Evolutionary conservation across 1,139 yeast species (phyloP).

Genomic region (Lodderomyces metapsilosis): DNA sequence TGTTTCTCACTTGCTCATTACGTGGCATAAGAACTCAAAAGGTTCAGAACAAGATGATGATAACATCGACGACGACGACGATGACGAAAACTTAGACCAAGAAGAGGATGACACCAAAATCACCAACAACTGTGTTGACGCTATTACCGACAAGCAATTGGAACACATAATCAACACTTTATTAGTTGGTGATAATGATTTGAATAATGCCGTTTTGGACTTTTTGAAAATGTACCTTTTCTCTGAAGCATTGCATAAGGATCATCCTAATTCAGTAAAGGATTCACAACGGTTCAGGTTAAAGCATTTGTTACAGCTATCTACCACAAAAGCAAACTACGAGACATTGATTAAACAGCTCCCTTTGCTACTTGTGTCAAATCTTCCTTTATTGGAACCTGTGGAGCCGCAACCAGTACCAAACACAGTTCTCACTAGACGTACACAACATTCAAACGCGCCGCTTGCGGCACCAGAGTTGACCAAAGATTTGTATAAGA

Average conservation of each 20-base stretch:
- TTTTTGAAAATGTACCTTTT: constrained; percentile 39
- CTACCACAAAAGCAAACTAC: constrained; percentile 34
- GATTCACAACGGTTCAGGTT: constrained; percentile 37
- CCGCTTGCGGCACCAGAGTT: constrained; percentile 64
- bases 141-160: constrained; percentile 33
- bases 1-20: constrained; percentile 41
- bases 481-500: constrained; percentile 52
- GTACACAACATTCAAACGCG: constrained; percentile 38
- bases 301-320: constrained; percentile 30
- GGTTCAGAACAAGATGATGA: constrained; percentile 15
- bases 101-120: constrained; percentile 20
- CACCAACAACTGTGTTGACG: constrained; percentile 43
- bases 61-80: constrained; percentile 19
- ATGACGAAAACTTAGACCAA: constrained; percentile 33
- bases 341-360: constrained; percentile 53
- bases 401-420: constrained; percentile 17
- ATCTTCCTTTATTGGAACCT: constrained; percentile 26
- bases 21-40: constrained; percentile 21
- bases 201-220: constrained; percentile 32
- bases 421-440: constrained; percentile 29
- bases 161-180: constrained; percentile 30
- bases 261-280: constrained; percentile 26
- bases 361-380: constrained; percentile 57
- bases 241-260: constrained; percentile 40
- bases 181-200: constrained; percentile 38